Evolutionary conservation across 345 rosid species (phyloP).

Genomic region (Mallotus nudiflorus): DNA sequence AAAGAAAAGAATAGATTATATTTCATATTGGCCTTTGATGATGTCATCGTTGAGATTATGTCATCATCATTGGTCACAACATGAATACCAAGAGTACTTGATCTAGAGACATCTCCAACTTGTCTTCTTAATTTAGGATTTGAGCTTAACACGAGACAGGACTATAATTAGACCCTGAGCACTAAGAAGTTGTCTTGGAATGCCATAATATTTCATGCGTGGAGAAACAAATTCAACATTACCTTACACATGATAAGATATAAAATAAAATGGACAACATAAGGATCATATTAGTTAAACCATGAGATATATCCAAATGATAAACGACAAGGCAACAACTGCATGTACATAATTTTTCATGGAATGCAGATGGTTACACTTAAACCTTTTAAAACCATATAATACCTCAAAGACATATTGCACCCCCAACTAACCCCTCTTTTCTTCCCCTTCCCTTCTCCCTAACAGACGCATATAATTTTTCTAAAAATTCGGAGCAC

Average conservation of each 20-base stretch:
- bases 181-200: background rate
- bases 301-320: background rate
- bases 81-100: conserved; percentile 40
- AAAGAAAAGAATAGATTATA: too few relatives aligned
- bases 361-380: background rate
- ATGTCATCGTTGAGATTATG: conserved; percentile 51
- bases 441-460: background rate
- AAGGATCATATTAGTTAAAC: background rate
- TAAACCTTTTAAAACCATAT: background rate
- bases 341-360: background rate
- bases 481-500: background rate
- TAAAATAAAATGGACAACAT: too few relatives aligned
- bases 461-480: background rate
- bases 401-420: background rate
- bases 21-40: conserved; percentile 64
- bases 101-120: conserved; percentile 42
- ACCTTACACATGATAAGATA: too few relatives aligned
- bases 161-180: background rate
- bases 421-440: too few relatives aligned
- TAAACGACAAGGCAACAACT: background rate
- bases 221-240: background rate
- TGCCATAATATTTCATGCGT: background rate
- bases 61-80: conserved; percentile 51
- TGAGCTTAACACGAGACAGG: conserved; percentile 28
- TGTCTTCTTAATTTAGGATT: conserved; percentile 51